These are phyloP conservation scores for Prunus campanulata DNA, from an alignment of 306 rosid genomes.

Conservation along the genomic window DNA sequence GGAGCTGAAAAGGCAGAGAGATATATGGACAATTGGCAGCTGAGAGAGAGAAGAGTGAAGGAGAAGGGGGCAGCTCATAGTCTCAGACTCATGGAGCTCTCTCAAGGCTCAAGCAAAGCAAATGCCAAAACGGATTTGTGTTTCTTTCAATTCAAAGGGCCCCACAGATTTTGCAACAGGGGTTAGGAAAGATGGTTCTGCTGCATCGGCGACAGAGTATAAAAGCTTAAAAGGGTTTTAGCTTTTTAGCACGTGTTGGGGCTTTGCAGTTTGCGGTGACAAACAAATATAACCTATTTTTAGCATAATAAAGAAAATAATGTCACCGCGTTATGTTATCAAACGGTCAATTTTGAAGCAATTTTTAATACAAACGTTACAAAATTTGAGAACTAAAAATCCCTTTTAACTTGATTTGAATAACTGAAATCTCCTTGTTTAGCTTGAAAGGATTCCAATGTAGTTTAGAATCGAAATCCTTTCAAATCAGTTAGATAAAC, in stretches of 20 bases:
- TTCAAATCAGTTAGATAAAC: no score
- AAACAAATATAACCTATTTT: neutral
- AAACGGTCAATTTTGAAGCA: neutral
- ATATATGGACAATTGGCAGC: slow-evolving; percentile 10
- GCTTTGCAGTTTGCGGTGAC: neutral
- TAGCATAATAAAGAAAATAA: neutral
- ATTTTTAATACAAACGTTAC: no score
- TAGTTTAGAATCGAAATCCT: neutral
- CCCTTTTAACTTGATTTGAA: no score
- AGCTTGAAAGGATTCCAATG: neutral
- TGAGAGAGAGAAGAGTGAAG: neutral
- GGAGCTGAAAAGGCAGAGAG: neutral
- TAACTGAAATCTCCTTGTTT: no score
- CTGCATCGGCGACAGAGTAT: neutral
- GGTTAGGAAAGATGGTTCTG: neutral
- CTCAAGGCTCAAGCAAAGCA: neutral
- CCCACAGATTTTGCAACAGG: slow-evolving; percentile 6
- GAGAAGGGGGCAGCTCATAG: neutral
- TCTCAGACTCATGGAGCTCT: neutral
- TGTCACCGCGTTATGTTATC: neutral
- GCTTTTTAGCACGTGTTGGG: neutral
- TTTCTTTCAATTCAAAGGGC: neutral
- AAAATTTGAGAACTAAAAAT: no score
- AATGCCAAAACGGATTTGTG: slow-evolving; percentile 9
- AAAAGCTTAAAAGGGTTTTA: neutral